Percentiles rank a stretch among this genome's conserved stretches.
These are phyloP conservation scores for Cymbidium sinense DNA, from an alignment of 106 monocot species.

Conservation along the genomic window DNA sequence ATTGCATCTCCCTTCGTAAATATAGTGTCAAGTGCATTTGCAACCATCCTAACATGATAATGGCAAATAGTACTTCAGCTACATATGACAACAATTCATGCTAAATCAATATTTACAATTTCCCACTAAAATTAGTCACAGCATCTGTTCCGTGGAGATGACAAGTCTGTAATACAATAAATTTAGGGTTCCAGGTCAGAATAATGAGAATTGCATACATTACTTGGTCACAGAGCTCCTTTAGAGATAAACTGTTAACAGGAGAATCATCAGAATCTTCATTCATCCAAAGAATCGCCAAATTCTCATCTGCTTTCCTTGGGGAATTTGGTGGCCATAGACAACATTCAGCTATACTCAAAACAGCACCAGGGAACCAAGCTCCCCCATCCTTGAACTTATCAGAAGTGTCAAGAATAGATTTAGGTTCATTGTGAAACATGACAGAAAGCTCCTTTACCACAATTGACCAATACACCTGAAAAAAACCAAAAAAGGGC, in stretches of 20 bases:
- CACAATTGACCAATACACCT: conserved; percentile 86
- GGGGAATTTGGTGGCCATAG: conserved; percentile 44
- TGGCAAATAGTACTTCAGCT: background rate
- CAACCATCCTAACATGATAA: conserved; percentile 48
- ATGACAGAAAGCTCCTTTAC: conserved; percentile 62
- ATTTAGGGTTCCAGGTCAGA: background rate
- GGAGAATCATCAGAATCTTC: conserved; percentile 63
- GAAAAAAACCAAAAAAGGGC: conserved; percentile 12
- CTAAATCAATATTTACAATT: background rate
- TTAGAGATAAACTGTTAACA: conserved; percentile 50
- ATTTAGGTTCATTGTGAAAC: conserved; percentile 54
- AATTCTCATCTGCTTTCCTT: conserved; percentile 57
- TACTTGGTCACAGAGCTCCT: conserved; percentile 76
- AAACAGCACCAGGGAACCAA: conserved; percentile 69
- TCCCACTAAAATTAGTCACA: background rate
- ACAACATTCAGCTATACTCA: conserved; percentile 91
- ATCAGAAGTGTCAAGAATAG: conserved; percentile 58
- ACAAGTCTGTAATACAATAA: background rate
- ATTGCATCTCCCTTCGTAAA: conserved; percentile 84
- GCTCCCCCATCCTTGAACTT: conserved; percentile 47
- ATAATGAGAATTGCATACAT: conserved; percentile 48
- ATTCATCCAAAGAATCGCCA: conserved; percentile 81
- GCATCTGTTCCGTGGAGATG: background rate
- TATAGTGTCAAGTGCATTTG: conserved; percentile 66
- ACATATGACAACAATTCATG: background rate